These are phyloP conservation scores for Penicillium oxalicum DNA, from an alignment of 2,329 filamentous ascomycete species.

Conservation along the genomic window DNA sequence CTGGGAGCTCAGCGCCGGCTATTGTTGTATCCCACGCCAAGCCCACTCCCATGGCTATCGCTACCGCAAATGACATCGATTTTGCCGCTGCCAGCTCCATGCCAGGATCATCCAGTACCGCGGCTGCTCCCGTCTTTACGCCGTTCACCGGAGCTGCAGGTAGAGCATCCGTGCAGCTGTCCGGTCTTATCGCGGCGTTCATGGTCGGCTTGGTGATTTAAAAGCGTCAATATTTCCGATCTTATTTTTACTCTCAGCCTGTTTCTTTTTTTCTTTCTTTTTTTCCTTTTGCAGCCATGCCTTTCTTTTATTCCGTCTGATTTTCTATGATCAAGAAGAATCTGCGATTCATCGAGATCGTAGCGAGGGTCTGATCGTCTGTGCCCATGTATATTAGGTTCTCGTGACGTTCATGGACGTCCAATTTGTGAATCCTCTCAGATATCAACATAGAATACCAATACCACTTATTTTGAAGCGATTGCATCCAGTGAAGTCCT, in stretches of 20 bases:
- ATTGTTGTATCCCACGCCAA: background rate
- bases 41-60: constrained; percentile 1
- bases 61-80: background rate
- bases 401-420: too few species aligned
- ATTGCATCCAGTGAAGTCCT: too few species aligned
- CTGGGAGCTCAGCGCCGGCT: background rate
- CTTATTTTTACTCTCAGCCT: background rate
- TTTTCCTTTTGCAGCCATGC: background rate
- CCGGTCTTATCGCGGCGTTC: constrained; percentile 13
- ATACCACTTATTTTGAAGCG: too few species aligned
- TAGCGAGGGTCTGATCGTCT: too few species aligned
- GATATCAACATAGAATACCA: too few species aligned
- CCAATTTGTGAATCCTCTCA: too few species aligned
- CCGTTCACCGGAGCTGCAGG: constrained; percentile 17
- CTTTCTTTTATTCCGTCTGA: too few species aligned
- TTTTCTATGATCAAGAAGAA: too few species aligned
- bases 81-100: constrained; percentile 1
- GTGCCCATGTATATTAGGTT: too few species aligned
- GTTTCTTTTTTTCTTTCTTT: background rate
- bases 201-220: constrained; percentile 16
- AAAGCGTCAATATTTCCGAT: background rate
- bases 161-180: constrained; percentile 12
- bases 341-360: too few species aligned
- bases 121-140: constrained; percentile 15
- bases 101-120: constrained; percentile 8